Evolutionary conservation across 345 rosid genomes (phyloP).

Genomic region (Pugionium dolabratum): DNA sequence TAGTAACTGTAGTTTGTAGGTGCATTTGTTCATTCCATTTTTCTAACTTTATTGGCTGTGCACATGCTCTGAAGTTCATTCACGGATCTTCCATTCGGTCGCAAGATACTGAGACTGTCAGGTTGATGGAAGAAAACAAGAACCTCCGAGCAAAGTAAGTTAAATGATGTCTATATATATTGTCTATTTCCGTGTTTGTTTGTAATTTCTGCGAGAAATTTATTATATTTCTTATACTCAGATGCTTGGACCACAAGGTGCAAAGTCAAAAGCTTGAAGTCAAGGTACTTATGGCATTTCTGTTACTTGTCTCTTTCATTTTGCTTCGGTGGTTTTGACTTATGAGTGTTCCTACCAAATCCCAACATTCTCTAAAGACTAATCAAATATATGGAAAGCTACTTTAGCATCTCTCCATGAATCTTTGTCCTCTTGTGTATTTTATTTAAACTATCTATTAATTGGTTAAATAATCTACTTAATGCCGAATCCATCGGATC

Average conservation of each 20-base stretch:
- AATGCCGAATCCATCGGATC: background rate
- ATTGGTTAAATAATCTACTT: too few relatives aligned
- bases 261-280: slow-evolving; percentile 52
- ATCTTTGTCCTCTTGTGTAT: too few relatives aligned
- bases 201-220: background rate
- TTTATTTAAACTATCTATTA: too few relatives aligned
- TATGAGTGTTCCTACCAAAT: slow-evolving; percentile 13
- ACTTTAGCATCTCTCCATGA: slow-evolving; percentile 7
- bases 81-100: slow-evolving; percentile 34
- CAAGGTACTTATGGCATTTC: slow-evolving; percentile 51
- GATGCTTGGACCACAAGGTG: slow-evolving; percentile 70
- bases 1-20: slow-evolving; percentile 18
- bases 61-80: slow-evolving; percentile 26
- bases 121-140: slow-evolving; percentile 64
- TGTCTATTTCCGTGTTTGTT: slow-evolving; percentile 1
- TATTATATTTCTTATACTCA: slow-evolving; percentile 30
- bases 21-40: slow-evolving; percentile 1
- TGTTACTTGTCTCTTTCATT: slow-evolving; percentile 2
- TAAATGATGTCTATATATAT: slow-evolving; percentile 7
- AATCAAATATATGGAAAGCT: slow-evolving; percentile 6
- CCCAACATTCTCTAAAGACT: slow-evolving; percentile 8
- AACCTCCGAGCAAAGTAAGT: slow-evolving; percentile 67
- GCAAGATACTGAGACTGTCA: slow-evolving; percentile 43
- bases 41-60: slow-evolving; percentile 19
- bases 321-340: slow-evolving; percentile 22